Percentiles rank a stretch among this genome's conserved stretches.
Evolutionary conservation across 2,329 filamentous ascomycete genomes (phyloP).

Genomic region (Blastomyces silverae): DNA sequence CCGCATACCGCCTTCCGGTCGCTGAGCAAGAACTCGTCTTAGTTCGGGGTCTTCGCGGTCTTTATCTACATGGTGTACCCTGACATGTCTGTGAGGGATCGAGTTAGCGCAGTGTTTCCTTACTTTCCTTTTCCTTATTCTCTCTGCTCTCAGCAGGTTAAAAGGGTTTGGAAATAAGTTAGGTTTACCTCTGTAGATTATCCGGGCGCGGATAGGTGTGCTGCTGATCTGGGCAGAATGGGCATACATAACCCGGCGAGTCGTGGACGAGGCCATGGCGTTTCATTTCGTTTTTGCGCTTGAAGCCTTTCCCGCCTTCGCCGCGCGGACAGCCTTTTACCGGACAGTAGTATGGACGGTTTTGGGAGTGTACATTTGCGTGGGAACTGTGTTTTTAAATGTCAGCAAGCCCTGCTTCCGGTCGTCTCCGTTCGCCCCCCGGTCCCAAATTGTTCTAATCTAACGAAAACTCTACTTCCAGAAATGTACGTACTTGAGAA

Average conservation of each 20-base stretch:
- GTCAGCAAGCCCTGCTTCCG: constrained; percentile 15
- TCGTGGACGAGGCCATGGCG: constrained; percentile 83
- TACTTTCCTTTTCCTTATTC: neutral
- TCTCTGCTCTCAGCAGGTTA: neutral
- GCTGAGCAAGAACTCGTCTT: constrained; percentile 75
- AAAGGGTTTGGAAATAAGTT: constrained; percentile 1
- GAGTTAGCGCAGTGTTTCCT: constrained; percentile 4
- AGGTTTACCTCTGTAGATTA: constrained; percentile 75
- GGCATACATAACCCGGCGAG: constrained; percentile 91
- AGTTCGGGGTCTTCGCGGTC: constrained; percentile 77
- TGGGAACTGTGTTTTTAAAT: constrained; percentile 36
- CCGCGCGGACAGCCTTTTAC: constrained; percentile 52
- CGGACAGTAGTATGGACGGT: constrained; percentile 58
- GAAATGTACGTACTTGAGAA: constrained; percentile 51
- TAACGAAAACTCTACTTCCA: neutral
- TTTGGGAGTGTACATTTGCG: constrained; percentile 57
- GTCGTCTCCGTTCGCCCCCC: neutral
- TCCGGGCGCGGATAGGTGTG: constrained; percentile 93
- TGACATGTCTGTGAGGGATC: constrained; percentile 64
- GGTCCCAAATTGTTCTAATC: neutral
- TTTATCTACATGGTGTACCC: constrained; percentile 84
- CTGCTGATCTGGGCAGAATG: constrained; percentile 88
- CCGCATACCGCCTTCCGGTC: constrained; percentile 74
- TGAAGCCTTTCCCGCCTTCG: constrained; percentile 61
- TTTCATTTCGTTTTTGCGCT: constrained; percentile 65